Conservation (phyloP, 257 asterid species). For the Oldenlandia corymbosa region DNA sequence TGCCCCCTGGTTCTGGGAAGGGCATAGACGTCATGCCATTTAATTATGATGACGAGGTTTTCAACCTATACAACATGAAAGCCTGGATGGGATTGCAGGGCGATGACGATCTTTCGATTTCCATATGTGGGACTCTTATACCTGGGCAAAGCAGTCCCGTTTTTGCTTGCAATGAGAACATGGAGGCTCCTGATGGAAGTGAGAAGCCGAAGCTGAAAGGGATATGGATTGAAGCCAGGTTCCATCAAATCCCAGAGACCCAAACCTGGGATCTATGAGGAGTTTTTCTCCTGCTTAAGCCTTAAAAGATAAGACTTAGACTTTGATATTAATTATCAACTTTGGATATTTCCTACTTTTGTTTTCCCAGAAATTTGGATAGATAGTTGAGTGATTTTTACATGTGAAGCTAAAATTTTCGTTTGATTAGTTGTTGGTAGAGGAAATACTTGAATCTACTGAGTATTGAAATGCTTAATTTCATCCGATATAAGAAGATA, state of each 20-base stretch:
- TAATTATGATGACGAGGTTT: not conserved
- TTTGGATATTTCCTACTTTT: no score
- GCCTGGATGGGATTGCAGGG: conserved; percentile 9
- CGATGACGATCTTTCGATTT: conserved; percentile 15
- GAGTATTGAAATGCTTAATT: no score
- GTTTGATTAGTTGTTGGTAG: no score
- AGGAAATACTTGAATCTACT: no score
- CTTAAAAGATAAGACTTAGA: no score
- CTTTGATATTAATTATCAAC: no score
- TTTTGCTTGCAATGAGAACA: conserved; percentile 11
- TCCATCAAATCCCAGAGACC: conserved; percentile 20
- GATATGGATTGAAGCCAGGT: conserved; percentile 28
- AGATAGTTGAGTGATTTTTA: no score
- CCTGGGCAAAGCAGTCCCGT: not conserved
- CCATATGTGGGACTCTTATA: conserved; percentile 9
- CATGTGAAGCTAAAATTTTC: no score
- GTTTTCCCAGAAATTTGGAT: no score
- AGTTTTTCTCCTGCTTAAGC: not conserved
- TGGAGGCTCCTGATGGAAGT: conserved; percentile 6
- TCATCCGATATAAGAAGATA: no score
- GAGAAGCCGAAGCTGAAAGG: conserved; percentile 16
- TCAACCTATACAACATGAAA: not conserved
- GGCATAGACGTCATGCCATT: not conserved
- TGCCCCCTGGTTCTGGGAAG: not conserved
- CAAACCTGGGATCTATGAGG: conserved; percentile 15